Percentiles rank a stretch among this genome's conserved stretches.
Conservation (phyloP, 2,329 filamentous ascomycete species). For the Pseudogymnoascus sp. region DNA sequence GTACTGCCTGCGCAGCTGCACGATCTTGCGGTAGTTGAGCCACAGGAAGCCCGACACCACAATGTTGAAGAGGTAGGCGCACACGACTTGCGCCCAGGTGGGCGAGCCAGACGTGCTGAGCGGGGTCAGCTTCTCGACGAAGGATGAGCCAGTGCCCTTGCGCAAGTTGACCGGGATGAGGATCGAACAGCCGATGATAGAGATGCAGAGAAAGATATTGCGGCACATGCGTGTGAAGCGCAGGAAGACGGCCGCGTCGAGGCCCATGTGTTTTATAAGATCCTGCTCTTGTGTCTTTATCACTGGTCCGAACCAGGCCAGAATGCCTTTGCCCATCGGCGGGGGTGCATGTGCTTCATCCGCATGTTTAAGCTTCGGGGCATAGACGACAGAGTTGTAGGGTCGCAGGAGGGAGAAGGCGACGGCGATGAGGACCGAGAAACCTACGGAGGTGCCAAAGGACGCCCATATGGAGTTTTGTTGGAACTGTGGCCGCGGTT, state of each 20-base stretch:
- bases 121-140: slow-evolving; percentile 50
- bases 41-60: slow-evolving; percentile 75
- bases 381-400: slow-evolving; percentile 86
- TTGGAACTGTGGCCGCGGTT: slow-evolving; percentile 17
- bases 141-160: slow-evolving; percentile 31
- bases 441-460: slow-evolving; percentile 67
- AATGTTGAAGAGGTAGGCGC: slow-evolving; percentile 60
- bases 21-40: slow-evolving; percentile 76
- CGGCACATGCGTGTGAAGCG: slow-evolving; percentile 85
- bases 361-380: slow-evolving; percentile 85
- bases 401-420: slow-evolving; percentile 84
- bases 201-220: slow-evolving; percentile 72
- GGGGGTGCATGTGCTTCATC: slow-evolving; percentile 86
- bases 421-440: slow-evolving; percentile 65
- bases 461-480: slow-evolving; percentile 65
- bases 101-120: slow-evolving; percentile 41
- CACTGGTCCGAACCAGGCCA: slow-evolving; percentile 77
- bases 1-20: slow-evolving; percentile 63
- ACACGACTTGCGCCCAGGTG: slow-evolving; percentile 51
- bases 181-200: slow-evolving; percentile 64
- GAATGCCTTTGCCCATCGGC: slow-evolving; percentile 73
- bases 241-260: slow-evolving; percentile 88
- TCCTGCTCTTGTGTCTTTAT: slow-evolving; percentile 68
- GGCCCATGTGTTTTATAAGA: slow-evolving; percentile 70
- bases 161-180: slow-evolving; percentile 72